These are phyloP conservation scores for Spathaspora gorwiae DNA, from an alignment of 805 yeast species.

Conservation along the genomic window DNA sequence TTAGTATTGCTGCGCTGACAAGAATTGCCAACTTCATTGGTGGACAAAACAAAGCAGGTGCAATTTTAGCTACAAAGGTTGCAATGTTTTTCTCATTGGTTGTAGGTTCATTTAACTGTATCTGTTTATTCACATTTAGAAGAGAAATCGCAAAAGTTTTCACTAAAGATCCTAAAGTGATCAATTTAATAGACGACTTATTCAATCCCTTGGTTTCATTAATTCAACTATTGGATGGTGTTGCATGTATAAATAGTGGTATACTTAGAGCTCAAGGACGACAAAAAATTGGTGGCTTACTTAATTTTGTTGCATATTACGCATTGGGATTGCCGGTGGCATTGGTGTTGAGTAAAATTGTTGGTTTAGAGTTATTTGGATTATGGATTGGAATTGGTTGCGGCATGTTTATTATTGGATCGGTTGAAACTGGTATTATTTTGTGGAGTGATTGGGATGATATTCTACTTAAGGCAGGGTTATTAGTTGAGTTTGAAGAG, in stretches of 20 bases:
- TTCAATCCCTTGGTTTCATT: constrained; percentile 60
- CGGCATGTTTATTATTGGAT: constrained; percentile 55
- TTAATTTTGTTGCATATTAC: constrained; percentile 70
- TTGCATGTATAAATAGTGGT: constrained; percentile 70
- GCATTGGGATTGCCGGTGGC: constrained; percentile 67
- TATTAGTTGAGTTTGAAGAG: constrained; percentile 11
- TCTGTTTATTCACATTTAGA: constrained; percentile 43
- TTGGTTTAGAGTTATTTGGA: constrained; percentile 50
- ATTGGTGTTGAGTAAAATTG: constrained; percentile 44
- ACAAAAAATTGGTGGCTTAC: constrained; percentile 66
- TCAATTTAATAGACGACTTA: constrained; percentile 44
- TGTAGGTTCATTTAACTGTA: constrained; percentile 36
- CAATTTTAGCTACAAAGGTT: constrained; percentile 29
- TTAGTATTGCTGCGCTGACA: constrained; percentile 41
- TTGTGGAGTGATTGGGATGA: constrained; percentile 50
- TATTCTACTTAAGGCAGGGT: constrained; percentile 33
- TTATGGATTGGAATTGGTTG: constrained; percentile 71
- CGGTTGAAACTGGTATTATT: constrained; percentile 45
- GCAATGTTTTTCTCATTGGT: constrained; percentile 27
- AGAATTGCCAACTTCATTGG: constrained; percentile 44
- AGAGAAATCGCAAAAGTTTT: constrained; percentile 52
- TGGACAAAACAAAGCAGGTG: constrained; percentile 35
- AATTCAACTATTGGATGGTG: constrained; percentile 64
- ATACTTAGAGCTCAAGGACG: constrained; percentile 72
- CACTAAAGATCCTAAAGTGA: constrained; percentile 58